Evolutionary conservation across 2,329 filamentous ascomycete species (phyloP).

Genomic region (Aspergillus hiratsukae): DNA sequence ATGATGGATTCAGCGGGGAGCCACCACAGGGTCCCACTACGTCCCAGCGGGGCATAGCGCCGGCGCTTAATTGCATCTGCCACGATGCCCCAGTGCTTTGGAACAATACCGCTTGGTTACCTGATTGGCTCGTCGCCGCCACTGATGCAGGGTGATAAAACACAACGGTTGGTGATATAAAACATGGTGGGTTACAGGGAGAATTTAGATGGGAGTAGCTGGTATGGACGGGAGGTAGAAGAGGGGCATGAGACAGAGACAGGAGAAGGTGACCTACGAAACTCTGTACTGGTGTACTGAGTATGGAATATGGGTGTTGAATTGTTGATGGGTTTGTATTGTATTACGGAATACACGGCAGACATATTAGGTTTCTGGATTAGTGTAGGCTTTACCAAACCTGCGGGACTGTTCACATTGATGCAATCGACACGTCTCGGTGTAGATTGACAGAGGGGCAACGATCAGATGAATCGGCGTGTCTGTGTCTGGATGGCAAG

Average conservation of each 20-base stretch:
- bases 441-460: neutral
- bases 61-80: constrained; percentile 19
- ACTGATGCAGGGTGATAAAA: constrained; percentile 6
- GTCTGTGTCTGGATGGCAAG: neutral
- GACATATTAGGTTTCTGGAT: neutral
- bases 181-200: neutral
- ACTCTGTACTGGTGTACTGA: neutral
- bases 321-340: too few relatives aligned
- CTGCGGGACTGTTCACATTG: neutral
- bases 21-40: neutral
- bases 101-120: neutral
- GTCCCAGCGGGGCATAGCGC: constrained; percentile 9
- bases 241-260: neutral
- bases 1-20: constrained; percentile 5
- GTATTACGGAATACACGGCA: too few relatives aligned
- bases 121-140: constrained; percentile 8
- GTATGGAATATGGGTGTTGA: too few relatives aligned
- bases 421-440: neutral
- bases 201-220: neutral
- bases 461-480: neutral
- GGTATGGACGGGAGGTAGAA: neutral
- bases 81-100: constrained; percentile 9
- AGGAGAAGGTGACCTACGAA: neutral
- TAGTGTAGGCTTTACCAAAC: neutral
- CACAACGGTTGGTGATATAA: neutral